Conservation (phyloP, 805 yeast species). For the Scheffersomyces stipitis region DNA sequence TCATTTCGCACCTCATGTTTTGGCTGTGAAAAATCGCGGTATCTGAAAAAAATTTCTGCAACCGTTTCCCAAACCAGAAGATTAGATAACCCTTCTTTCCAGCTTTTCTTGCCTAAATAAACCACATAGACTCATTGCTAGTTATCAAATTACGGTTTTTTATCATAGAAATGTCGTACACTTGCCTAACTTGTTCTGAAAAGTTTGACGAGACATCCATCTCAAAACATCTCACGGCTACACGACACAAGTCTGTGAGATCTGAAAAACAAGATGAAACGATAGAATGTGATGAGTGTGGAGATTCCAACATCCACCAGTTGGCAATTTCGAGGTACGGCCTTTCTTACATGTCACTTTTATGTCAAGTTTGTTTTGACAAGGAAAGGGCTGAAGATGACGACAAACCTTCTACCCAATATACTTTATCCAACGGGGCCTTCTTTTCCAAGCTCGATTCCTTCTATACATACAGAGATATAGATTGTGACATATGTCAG, state of each 20-base stretch:
- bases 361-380: slow-evolving; percentile 46
- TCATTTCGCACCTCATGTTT: too few relatives aligned
- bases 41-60: too few relatives aligned
- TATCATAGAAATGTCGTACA: too few relatives aligned
- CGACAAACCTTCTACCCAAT: slow-evolving; percentile 49
- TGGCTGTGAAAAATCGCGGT: too few relatives aligned
- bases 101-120: too few relatives aligned
- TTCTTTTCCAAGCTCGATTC: slow-evolving; percentile 47
- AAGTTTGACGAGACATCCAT: slow-evolving; percentile 36
- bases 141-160: too few relatives aligned
- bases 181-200: slow-evolving; percentile 49
- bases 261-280: slow-evolving; percentile 37
- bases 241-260: slow-evolving; percentile 52
- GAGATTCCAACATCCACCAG: slow-evolving; percentile 53
- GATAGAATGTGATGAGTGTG: slow-evolving; percentile 57
- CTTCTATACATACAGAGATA: slow-evolving; percentile 51
- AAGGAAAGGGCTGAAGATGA: slow-evolving; percentile 24
- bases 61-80: too few relatives aligned
- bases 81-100: too few relatives aligned
- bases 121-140: too few relatives aligned
- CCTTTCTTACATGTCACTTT: slow-evolving; percentile 51
- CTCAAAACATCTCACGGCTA: slow-evolving; percentile 51
- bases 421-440: slow-evolving; percentile 55
- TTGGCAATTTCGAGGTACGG: slow-evolving; percentile 52
- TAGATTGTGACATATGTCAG: slow-evolving; percentile 47